Conservation (phyloP, 2,329 filamentous ascomycete genomes). For the Pochonia chlamydosporia region DNA sequence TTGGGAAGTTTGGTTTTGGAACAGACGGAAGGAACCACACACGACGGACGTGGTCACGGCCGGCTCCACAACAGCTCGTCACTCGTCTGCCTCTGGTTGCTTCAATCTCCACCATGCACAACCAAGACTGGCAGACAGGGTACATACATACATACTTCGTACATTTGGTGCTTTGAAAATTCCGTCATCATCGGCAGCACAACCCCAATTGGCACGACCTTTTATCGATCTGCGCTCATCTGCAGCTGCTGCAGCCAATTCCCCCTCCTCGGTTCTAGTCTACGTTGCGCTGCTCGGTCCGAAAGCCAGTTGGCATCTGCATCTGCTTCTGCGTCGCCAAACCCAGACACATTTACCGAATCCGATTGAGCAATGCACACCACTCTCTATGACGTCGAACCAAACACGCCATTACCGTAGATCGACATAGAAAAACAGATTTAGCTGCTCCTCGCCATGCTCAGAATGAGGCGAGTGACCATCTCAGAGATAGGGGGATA, state of each 20-base stretch:
- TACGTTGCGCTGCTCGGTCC: not conserved
- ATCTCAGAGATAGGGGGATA: constrained; percentile 5
- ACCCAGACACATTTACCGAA: not conserved
- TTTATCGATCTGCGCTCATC: not conserved
- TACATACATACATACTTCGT: too few relatives aligned
- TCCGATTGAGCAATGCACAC: not conserved
- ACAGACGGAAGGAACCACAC: too few relatives aligned
- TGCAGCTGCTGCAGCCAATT: not conserved
- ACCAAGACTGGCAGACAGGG: too few relatives aligned
- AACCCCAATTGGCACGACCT: not conserved
- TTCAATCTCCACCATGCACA: too few relatives aligned
- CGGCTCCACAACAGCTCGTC: too few relatives aligned
- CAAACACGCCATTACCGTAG: not conserved
- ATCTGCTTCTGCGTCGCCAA: not conserved
- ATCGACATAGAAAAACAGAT: not conserved
- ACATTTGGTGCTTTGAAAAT: too few relatives aligned
- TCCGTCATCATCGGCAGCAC: not conserved
- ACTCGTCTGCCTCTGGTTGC: too few relatives aligned
- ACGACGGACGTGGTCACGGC: too few relatives aligned
- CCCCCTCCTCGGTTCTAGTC: not conserved
- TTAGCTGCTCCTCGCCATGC: not conserved
- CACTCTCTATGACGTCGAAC: not conserved
- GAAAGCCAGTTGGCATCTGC: not conserved
- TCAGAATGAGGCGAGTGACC: constrained; percentile 4
- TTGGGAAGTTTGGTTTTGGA: too few relatives aligned